phyloP scores from a whole-genome alignment of 768 basidiomycete genomes.

The Russula sp. region DNA sequence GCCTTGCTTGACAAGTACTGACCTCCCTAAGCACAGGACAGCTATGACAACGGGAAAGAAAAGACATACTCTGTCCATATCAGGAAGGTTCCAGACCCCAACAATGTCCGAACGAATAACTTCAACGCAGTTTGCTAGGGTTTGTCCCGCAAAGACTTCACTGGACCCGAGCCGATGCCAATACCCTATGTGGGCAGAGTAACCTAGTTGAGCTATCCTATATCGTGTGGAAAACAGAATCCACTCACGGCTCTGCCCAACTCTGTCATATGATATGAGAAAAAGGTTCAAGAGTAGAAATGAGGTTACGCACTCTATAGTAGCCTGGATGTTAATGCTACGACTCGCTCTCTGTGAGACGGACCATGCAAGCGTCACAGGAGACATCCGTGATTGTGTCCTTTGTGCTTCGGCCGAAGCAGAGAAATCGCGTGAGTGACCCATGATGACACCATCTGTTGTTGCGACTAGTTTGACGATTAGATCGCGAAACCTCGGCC shows the following conservation, averaged over 20 bases:
- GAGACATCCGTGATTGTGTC: not conserved
- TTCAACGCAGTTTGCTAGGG: not conserved
- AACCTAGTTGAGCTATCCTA: not conserved
- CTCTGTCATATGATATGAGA: constrained; percentile 3
- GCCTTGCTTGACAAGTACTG: constrained; percentile 9
- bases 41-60: not conserved
- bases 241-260: constrained; percentile 19
- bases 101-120: constrained; percentile 14
- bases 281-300: not conserved
- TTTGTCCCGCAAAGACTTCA: not conserved
- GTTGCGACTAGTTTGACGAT: not conserved
- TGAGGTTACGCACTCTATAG: constrained; percentile 7
- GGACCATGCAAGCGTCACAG: constrained; percentile 15
- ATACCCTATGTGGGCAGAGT: constrained; percentile 7
- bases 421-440: not conserved
- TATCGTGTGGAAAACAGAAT: not conserved
- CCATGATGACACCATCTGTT: not conserved
- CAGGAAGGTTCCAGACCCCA: constrained; percentile 13
- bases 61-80: not conserved
- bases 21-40: not conserved
- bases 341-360: constrained; percentile 13
- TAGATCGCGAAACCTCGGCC: not conserved
- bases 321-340: not conserved
- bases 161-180: constrained; percentile 11
- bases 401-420: not conserved